Base-by-base conservation (phyloP, 805 yeast species). In the Yamadazyma philogaea region DNA sequence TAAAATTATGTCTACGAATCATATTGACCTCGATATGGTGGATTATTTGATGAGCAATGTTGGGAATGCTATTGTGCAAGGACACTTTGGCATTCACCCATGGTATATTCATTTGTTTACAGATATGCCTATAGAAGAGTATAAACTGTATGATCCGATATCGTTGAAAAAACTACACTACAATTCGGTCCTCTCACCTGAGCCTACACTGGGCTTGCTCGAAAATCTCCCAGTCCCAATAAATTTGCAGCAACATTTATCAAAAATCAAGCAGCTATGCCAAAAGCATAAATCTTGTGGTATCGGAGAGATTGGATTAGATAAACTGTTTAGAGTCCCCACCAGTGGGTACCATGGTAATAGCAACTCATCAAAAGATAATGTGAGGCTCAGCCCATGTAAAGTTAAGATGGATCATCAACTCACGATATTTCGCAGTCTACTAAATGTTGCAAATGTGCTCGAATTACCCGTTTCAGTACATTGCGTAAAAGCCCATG, bases 271-370 rank as follows among this genome's bases (percentile, higher is more conserved):
- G 16, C 17, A 27, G 5, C 17, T 31, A 11, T 37, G 32, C 15
- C 17, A 18, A 15, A 19, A 19, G n/a, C 26, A 32, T 20, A 22
- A 7, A 6, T 17, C 21, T n/a, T 48, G 37, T 16, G 75, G 86
- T 10, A 69, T 91, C 7, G 99, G 99, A 0, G 99, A 91, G 53
- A 74, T 88, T n/a, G 99, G 99, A 0, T 64, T 93, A 2, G 99
- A 91, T 59, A 85, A 82, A 59, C 55, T 78, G 22, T 86, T 87
- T 55, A 61, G 86, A 28, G 59, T 90, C 3, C 95, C 95, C 2
- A 52, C 60, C 42, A 65, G 64, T 43, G 88, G 89, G 1, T 79
- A 59, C 54, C 66, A 65, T 44, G 82, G 82, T 2, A 64, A 68
- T 45, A 48, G 46, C 15, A 31, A 37, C 10, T 41, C 40, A n/a